A percentile compares a stretch with the other conserved stretches of the same genome.
phyloP scores from a whole-genome alignment of 129 eudicot species.

The Flaveria sonorensis region DNA sequence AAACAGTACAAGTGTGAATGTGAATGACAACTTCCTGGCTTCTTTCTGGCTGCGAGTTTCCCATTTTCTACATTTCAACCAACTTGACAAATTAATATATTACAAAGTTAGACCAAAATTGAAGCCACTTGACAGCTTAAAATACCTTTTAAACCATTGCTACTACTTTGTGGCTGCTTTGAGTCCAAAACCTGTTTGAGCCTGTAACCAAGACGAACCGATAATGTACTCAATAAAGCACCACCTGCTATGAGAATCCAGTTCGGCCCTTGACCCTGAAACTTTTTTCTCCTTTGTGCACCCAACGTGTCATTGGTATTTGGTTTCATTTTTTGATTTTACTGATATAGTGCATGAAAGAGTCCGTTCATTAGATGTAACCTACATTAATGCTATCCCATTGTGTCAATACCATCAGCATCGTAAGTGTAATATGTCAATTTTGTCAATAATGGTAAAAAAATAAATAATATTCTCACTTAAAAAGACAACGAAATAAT shows the following conservation, averaged over 20 bases:
- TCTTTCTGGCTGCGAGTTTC: conserved; percentile 49
- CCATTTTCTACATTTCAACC: conserved; percentile 47
- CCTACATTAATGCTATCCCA: conserved; percentile 35
- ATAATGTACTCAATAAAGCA: conserved; percentile 86
- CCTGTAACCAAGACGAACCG: conserved; percentile 86
- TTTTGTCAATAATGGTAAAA: background rate
- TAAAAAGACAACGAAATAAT: background rate
- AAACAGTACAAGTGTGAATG: conserved; percentile 64
- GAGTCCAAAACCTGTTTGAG: conserved; percentile 74
- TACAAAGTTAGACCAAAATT: background rate
- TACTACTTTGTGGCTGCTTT: conserved; percentile 48
- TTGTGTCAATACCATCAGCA: conserved; percentile 14
- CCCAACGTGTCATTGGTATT: conserved; percentile 51
- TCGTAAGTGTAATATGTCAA: background rate
- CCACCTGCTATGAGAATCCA: conserved; percentile 97
- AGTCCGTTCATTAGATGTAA: conserved; percentile 33
- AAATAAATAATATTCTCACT: background rate
- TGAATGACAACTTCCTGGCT: conserved; percentile 48
- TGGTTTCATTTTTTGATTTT: conserved; percentile 61
- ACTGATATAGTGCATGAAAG: conserved; percentile 18
- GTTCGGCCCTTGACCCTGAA: conserved; percentile 81
- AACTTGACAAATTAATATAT: conserved; percentile 20
- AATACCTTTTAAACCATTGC: conserved; percentile 56
- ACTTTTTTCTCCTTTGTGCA: conserved; percentile 47
- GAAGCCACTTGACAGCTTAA: background rate